Evolutionary conservation across 2,329 filamentous ascomycete species (phyloP).

Genomic region (Alternaria solani): DNA sequence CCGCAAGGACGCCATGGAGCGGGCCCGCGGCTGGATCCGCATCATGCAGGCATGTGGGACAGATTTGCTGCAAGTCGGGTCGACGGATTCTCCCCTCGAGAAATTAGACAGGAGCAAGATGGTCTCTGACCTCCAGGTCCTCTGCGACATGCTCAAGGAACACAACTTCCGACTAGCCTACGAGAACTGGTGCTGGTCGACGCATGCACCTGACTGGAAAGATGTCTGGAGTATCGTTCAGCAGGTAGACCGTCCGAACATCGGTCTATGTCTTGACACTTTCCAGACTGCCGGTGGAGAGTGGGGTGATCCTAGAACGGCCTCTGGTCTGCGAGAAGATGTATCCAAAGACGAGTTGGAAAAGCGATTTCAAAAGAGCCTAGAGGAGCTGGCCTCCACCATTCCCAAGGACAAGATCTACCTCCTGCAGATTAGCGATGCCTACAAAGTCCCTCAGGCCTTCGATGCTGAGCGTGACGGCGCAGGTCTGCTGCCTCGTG

Average conservation of each 20-base stretch:
- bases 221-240: conserved; percentile 74
- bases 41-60: conserved; percentile 76
- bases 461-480: conserved; percentile 60
- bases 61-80: conserved; percentile 72
- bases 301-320: conserved; percentile 74
- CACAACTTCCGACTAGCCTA: conserved; percentile 72
- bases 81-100: conserved; percentile 66
- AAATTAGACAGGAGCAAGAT: conserved; percentile 64
- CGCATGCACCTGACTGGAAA: conserved; percentile 72
- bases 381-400: conserved; percentile 64
- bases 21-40: conserved; percentile 71
- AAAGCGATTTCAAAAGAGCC: conserved; percentile 61
- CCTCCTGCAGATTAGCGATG: conserved; percentile 77
- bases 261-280: conserved; percentile 79
- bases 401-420: conserved; percentile 76
- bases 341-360: conserved; percentile 58
- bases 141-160: conserved; percentile 62
- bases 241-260: conserved; percentile 68
- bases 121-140: conserved; percentile 67
- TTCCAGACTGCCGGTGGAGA: conserved; percentile 79
- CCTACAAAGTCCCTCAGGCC: conserved; percentile 68
- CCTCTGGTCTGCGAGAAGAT: conserved; percentile 65
- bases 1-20: conserved; percentile 67
- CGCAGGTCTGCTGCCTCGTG: conserved; percentile 66
- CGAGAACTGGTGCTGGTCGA: conserved; percentile 78